Percentiles rank a stretch among this genome's conserved stretches.
Conservation (phyloP, 305 asterid species). For the Rubia peregrina region DNA sequence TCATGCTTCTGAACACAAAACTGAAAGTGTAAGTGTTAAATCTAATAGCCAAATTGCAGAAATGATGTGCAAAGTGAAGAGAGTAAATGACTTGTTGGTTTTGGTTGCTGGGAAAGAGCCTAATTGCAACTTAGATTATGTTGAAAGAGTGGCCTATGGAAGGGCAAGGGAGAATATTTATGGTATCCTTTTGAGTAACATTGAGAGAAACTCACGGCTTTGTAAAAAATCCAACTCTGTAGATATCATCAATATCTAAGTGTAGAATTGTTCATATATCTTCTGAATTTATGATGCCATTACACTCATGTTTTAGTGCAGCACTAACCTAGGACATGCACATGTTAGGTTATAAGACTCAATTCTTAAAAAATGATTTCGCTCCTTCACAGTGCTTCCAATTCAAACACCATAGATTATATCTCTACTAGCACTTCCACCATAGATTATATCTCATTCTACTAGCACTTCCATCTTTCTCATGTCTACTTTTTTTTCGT, state of each 20-base stretch:
- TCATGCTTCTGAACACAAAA: neutral
- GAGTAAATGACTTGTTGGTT: slow-evolving; percentile 58
- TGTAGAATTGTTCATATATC: neutral
- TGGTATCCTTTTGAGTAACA: slow-evolving; percentile 49
- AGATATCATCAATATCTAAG: neutral
- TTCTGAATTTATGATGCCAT: too few relatives aligned
- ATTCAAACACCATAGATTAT: too few relatives aligned
- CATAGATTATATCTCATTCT: too few relatives aligned
- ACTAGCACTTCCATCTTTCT: too few relatives aligned
- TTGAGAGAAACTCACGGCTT: slow-evolving; percentile 58
- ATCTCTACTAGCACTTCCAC: too few relatives aligned
- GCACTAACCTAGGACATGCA: too few relatives aligned
- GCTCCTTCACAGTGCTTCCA: too few relatives aligned
- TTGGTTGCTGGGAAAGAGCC: slow-evolving; percentile 33
- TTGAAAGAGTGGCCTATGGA: slow-evolving; percentile 39
- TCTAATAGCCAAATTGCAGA: slow-evolving; percentile 34
- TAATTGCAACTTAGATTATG: slow-evolving; percentile 18
- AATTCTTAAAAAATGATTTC: too few relatives aligned
- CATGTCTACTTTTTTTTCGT: too few relatives aligned
- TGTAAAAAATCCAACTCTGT: slow-evolving; percentile 20
- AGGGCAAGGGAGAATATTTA: slow-evolving; percentile 59
- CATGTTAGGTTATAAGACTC: too few relatives aligned
- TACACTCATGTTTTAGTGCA: too few relatives aligned
- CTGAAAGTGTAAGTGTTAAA: too few relatives aligned
- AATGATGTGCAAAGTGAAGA: slow-evolving; percentile 54